Evolutionary conservation across 2,329 filamentous ascomycete species (phyloP), one percentile per base, ranked within the genome.

Genomic region (Fusarium lyarnte): DNA sequence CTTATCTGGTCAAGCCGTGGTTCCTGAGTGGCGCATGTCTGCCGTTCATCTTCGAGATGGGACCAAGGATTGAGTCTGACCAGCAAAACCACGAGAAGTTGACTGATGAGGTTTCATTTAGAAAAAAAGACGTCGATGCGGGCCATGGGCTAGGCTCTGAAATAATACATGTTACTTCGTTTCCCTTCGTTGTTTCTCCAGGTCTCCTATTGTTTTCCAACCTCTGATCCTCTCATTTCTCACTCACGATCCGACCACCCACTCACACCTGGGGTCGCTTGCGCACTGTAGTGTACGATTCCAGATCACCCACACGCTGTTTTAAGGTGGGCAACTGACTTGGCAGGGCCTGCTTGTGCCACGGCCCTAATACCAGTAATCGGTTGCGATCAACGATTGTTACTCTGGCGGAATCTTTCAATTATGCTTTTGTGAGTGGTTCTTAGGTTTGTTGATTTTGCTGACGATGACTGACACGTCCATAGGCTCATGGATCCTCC

Each of bases 211-310:
- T 33, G 23, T 58, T 41, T 25, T 63, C 66, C 33, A 73, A 45
- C 57, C 43, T 49, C 43, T 57, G 43, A 43, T 71, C 70, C 45
- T 71, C 66, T 51, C 62, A 67, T 67, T 71, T 71, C 63, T 71
- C 52, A 46, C 66, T 73, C 70, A 73, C 74, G 61, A 70, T 75
- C 63, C 67, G 61, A 58, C 60, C 72, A 57, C 63, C 70, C 68
- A 63, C 61, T 58, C 73, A 72, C 58, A 58, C 61, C 54, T 43
- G 17, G 39, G 29, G 54, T 60, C 53, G 53, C 60, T 74, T 59
- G 62, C 69, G 69, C 72, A 73, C 66, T 74, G 71, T 74, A 69
- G 72, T 74, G 71, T 74, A 66, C 71, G 71, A 72, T 74, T 72
- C 71, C 66, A 73, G 58, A 74, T 76, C 72, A 66, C 61, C 64